Evolutionary conservation across 306 rosid species (phyloP).

Genomic region (Gynostemma pentaphyllum): DNA sequence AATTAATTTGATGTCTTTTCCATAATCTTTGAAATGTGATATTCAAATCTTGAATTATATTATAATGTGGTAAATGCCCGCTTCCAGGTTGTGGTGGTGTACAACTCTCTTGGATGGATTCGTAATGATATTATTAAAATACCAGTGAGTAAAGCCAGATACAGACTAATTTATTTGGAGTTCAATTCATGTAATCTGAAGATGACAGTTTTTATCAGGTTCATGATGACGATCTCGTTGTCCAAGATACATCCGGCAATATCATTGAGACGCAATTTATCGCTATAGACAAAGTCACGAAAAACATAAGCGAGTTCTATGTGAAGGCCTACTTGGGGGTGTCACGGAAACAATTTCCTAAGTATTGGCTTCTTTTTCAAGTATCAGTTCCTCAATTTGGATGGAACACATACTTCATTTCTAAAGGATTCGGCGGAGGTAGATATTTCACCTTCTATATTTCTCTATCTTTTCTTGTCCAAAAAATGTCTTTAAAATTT

Average conservation of each 20-base stretch:
- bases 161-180: neutral
- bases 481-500: neutral
- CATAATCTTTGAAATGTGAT: neutral
- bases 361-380: conserved; percentile 78
- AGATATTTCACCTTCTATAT: neutral
- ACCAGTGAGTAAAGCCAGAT: conserved; percentile 82
- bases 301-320: conserved; percentile 43
- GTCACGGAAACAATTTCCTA: conserved; percentile 39
- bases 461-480: neutral
- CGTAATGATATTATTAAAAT: conserved; percentile 62
- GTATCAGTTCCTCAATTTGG: conserved; percentile 75
- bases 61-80: neutral
- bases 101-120: conserved; percentile 88
- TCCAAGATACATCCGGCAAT: conserved; percentile 65
- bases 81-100: conserved; percentile 65
- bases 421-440: conserved; percentile 39
- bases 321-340: conserved; percentile 63
- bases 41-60: neutral
- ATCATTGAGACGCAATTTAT: conserved; percentile 43
- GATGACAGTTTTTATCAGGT: conserved; percentile 61
- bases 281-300: conserved; percentile 46
- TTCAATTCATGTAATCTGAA: conserved; percentile 10
- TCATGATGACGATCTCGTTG: conserved; percentile 49
- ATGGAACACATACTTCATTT: conserved; percentile 78
- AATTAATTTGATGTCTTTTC: conserved; percentile 14